Conservation (phyloP, 352 stramenopile species). For the Blastocystis sp. region DNA sequence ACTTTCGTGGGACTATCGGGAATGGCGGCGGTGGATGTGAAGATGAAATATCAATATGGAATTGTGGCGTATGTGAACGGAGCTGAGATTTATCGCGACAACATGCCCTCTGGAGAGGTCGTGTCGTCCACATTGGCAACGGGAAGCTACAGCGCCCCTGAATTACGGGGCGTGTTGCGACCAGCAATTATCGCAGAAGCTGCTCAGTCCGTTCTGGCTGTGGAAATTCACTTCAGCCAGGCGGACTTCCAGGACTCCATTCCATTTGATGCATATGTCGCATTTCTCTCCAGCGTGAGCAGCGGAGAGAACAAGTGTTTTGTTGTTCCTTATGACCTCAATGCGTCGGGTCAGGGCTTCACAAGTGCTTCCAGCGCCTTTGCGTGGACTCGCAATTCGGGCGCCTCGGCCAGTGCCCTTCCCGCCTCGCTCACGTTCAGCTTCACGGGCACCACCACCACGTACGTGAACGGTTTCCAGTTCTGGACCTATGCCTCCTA, state of each 20-base stretch:
- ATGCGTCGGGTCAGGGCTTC: background rate
- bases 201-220: background rate
- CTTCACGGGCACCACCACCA: background rate
- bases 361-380: background rate
- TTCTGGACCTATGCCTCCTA: background rate
- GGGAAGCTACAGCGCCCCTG: background rate
- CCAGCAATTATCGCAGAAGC: background rate
- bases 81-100: background rate
- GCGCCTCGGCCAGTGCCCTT: background rate
- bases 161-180: background rate
- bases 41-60: background rate
- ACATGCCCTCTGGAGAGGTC: background rate
- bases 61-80: background rate
- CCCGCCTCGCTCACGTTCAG: background rate
- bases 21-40: background rate
- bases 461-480: background rate
- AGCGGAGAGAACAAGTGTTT: background rate
- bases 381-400: background rate
- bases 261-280: background rate
- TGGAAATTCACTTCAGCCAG: background rate
- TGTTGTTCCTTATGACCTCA: background rate
- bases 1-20: background rate
- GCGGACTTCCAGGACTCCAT: background rate
- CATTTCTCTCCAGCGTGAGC: background rate
- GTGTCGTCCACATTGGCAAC: background rate